Evolutionary conservation across 2,329 filamentous ascomycete genomes (phyloP).

Genomic region (Exophiala spinifera): DNA sequence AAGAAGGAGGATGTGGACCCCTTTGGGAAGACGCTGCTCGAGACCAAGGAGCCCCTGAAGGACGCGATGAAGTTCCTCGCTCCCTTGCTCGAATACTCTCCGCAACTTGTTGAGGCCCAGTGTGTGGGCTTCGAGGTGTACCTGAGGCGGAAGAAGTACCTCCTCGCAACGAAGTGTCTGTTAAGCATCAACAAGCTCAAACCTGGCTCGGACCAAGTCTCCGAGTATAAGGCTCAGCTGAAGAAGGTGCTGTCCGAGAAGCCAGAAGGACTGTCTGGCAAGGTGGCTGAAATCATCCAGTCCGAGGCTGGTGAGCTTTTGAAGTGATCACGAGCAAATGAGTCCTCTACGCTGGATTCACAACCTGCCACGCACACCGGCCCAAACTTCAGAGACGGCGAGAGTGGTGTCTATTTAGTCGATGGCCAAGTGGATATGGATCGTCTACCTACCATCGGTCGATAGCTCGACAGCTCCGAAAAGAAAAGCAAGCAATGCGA

Average conservation of each 20-base stretch:
- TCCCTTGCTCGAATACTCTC: conserved; percentile 77
- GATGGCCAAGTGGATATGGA: too few species aligned
- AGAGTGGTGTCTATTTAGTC: too few species aligned
- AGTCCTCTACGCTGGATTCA: too few species aligned
- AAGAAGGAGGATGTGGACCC: conserved; percentile 94
- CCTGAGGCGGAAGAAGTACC: conserved; percentile 80
- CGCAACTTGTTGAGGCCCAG: conserved; percentile 77
- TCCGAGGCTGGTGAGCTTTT: conserved; percentile 12
- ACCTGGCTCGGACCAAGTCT: conserved; percentile 65
- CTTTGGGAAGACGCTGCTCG: conserved; percentile 71
- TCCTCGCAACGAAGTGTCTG: conserved; percentile 83
- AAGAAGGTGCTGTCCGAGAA: conserved; percentile 59
- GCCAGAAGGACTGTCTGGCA: conserved; percentile 58
- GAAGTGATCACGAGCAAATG: neutral
- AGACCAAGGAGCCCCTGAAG: conserved; percentile 76
- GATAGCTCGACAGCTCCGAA: too few species aligned
- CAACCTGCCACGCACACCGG: too few species aligned
- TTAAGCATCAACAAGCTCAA: conserved; percentile 70
- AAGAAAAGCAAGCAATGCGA: too few species aligned
- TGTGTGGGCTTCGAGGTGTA: conserved; percentile 87
- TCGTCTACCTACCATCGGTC: too few species aligned
- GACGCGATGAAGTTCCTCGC: conserved; percentile 84
- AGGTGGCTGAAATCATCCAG: conserved; percentile 45
- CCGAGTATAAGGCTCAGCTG: conserved; percentile 71
- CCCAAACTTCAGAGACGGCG: too few species aligned